Conservation (phyloP, 169 alveolate species). For the Eimeria necatrix region DNA sequence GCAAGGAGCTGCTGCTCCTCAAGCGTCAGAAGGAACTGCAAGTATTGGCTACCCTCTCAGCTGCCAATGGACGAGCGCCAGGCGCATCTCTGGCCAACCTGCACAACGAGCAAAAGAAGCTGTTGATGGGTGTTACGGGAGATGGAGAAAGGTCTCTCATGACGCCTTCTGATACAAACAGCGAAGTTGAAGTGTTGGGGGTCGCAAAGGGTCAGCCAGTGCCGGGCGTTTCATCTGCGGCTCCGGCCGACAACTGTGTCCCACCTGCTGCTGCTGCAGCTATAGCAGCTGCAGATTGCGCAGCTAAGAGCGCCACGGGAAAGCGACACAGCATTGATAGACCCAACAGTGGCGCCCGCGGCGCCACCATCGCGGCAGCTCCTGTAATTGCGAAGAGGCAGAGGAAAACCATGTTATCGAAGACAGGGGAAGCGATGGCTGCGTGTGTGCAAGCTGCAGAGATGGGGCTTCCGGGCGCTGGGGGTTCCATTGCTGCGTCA, state of each 20-base stretch:
- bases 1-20: conserved; percentile 69
- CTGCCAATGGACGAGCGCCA: conserved; percentile 46
- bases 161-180: conserved; percentile 69
- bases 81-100: conserved; percentile 17
- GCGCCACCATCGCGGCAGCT: conserved; percentile 29
- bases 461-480: conserved; percentile 47
- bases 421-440: conserved; percentile 70
- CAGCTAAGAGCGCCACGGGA: conserved; percentile 54
- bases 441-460: conserved; percentile 56
- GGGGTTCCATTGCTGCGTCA: conserved; percentile 62
- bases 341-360: conserved; percentile 51
- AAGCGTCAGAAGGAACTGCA: conserved; percentile 66
- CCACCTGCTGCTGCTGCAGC: conserved; percentile 66
- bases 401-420: conserved; percentile 15
- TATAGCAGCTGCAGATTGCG: conserved; percentile 17
- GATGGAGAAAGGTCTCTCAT: conserved; percentile 41
- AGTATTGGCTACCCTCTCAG: conserved; percentile 63
- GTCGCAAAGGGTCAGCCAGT: conserved; percentile 36
- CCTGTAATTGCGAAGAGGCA: conserved; percentile 63
- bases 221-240: background rate
- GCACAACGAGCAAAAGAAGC: conserved; percentile 47
- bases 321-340: conserved; percentile 66
- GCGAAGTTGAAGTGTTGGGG: conserved; percentile 77
- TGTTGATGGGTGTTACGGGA: conserved; percentile 21
- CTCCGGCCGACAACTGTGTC: background rate